Evolutionary conservation across 1,284 basidiomycete species (phyloP), one percentile per base, ranked within the genome.

Genomic region (Apiotrichum gamsii): DNA sequence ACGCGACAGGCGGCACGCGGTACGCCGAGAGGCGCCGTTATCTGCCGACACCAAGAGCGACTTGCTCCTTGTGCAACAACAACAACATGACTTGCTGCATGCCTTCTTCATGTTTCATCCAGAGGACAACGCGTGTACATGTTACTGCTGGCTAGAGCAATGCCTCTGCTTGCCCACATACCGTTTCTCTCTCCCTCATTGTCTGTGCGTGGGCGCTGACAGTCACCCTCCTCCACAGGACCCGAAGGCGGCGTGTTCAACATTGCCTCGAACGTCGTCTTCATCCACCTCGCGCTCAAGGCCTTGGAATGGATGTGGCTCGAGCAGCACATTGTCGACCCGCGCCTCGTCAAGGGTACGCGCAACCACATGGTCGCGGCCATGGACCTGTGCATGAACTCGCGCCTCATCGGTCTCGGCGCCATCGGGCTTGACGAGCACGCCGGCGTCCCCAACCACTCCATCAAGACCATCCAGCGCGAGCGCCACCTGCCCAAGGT

Each of bases 261-360:
- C 48, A 57, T 60, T 33, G 58, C 53, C 24, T 18, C 61, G 20
- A 57, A 51, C 4, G 59, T 69, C 18, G 49, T 55, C 19, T 43
- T 48, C 19, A 35, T 70, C 9, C 65, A 67, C 40, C 44, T 67
- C 2, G 39, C 47, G 4, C 44, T 57, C 28, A 64, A 66, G 40
- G 57, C 61, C 25, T 16, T 64, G 43, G 68, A 70, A 47, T 65
- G 64, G 24, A 59, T 46, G 3, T 38, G 65, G 2, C 58, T 66
- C 20, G 19, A 46, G 14, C 47, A 56, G 5, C 58, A 50, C 11
- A 37, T 69, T 6, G 9, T 52, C 20, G 68, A 70, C 53, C 58
- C 60, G 21, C 64, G 61, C 39, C 43, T 54, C 20, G 41, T 45
- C 3, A 45, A 40, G 25, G 64, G 65, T 8, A n/a, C n/a, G n/a